Evolutionary conservation across 164 flowering plant genomes (phyloP), one percentile per base, ranked within the genome.

Genomic region (Chimonanthus salicifolius): DNA sequence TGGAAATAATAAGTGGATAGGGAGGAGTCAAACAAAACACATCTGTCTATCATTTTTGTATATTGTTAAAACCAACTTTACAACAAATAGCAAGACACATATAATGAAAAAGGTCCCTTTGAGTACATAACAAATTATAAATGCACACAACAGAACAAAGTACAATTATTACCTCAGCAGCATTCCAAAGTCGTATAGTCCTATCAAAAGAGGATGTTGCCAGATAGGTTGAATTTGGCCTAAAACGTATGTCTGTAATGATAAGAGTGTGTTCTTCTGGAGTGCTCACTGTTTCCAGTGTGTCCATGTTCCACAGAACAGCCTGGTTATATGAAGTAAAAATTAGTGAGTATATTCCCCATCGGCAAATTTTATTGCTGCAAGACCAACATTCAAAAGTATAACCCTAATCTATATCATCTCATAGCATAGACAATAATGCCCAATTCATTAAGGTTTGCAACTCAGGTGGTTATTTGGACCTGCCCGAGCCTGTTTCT

Each of bases 141-240:
- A 54, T n/a, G 16, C 11, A 13, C 16, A 10, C 60, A 15, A 54
- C 60, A 72, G 44, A 58, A 10, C 21, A 47, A 62, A 18, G 6
- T 54, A 71, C 72, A 68, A 74, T 46, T 72, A 62, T 85, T 87
- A 94, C 97, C 72, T 90, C 86, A 66, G 91, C 83, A 50, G 97
- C 98, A 89, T 94, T 90, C 98, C 98, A 94, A 49, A 94, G 76
- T 72, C 96, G 83, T 74, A 94, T 89, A 66, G 95, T 87, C 76
- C 84, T 82, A 80, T 94, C 99, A 78, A 84, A 85, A 45, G 99
- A 94, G 77, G 98, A 89, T 49, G 99, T 94, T 10, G 90, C 93
- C 58, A 94, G 78, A 78, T 94, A 97, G 74, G 94, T 82, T 75
- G 98, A 83, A 80, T 89, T 90, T 54, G 98, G 98, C 75, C 93